Percentiles rank a stretch among this genome's conserved stretches.
These are phyloP conservation scores for Ceratobasidium sp. DNA, from an alignment of 1,284 basidiomycete species.

Conservation along the genomic window DNA sequence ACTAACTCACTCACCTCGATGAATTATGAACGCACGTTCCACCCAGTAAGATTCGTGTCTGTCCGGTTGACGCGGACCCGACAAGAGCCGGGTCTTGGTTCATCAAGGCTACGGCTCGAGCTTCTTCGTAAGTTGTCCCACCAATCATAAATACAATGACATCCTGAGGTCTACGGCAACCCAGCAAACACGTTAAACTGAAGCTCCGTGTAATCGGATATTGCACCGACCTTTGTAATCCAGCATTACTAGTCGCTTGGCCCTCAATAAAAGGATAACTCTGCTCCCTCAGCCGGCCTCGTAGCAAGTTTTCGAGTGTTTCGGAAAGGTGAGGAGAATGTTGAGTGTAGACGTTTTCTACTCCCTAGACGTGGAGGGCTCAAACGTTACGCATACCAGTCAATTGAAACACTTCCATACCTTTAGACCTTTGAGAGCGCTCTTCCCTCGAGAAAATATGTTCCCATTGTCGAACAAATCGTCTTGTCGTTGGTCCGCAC, in stretches of 20 bases:
- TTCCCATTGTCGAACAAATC: conserved; percentile 98
- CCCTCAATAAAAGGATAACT: conserved; percentile 87
- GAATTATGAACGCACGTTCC: conserved; percentile 96
- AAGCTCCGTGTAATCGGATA: conserved; percentile 11
- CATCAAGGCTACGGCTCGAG: conserved; percentile 82
- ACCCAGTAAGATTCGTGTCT: conserved; percentile 83
- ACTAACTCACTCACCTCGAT: conserved; percentile 70
- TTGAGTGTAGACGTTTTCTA: conserved; percentile 99
- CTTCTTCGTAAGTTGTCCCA: conserved; percentile 95
- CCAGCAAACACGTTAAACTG: background rate
- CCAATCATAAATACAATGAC: conserved; percentile 96
- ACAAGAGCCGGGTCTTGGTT: conserved; percentile 78
- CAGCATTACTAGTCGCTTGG: conserved; percentile 63
- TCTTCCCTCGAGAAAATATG: conserved; percentile 93
- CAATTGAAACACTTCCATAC: conserved; percentile 58
- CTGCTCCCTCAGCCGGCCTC: conserved; percentile 86
- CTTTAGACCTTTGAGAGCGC: conserved; percentile 95
- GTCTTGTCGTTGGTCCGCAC: conserved; percentile 96
- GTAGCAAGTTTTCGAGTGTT: conserved; percentile 91
- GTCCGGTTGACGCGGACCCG: conserved; percentile 55
- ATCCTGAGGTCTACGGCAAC: conserved; percentile 87
- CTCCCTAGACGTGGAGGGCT: conserved; percentile 70
- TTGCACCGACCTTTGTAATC: conserved; percentile 70
- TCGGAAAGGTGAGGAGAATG: conserved; percentile 94
- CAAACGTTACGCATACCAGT: conserved; percentile 25